Evolutionary conservation across 2,329 filamentous ascomycete genomes (phyloP), one percentile per base, ranked within the genome.

Genomic region (Fusarium redolens): DNA sequence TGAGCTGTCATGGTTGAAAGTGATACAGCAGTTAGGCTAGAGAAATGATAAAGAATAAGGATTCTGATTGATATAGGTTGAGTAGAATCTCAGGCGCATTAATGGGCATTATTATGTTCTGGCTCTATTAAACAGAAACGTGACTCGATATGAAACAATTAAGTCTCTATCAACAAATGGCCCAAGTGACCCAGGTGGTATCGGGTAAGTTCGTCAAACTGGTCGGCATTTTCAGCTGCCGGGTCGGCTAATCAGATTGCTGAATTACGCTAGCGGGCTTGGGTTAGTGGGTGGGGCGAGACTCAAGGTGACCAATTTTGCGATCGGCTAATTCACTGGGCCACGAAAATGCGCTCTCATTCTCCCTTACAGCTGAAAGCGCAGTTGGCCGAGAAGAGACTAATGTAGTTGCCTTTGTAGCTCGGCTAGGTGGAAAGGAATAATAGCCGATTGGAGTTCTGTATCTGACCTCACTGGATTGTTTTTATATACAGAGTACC

Each of bases 241-340:
- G 13, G 5, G 25, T 54, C 50, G 50, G 3, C 38, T 40, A 54
- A 54, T 54, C 15, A 10, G n/a, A 7, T 6, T 9, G 13, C 5
- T 3, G 1, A 1, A 14, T 11, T 2, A 1, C 15, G 38, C n/a
- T 15, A 40, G 5, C n/a, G 2, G 5, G 3, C 22, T 33, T 6
- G 8, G 47, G 15, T 33, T 22, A 18, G 30, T 25, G 3, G 5
- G 9, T n/a, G 28, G 44, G 0, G 5, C 13, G 30, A n/a, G 45
- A 4, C 6, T 17, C n/a, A 10, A 35, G 7, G 2, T n/a, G 4
- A 5, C 10, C 12, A 33, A 56, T 56, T 47, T 22, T 4, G 40
- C 54, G 54, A 57, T 57, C 54, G 54, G 54, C 30, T 57, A 47
- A 47, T 57, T 35, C 9, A 4, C 12, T 2, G 9, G 12, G 4